phyloP scores from a whole-genome alignment of 192 early-diverging fungal genomes.

The Backusella circina region DNA sequence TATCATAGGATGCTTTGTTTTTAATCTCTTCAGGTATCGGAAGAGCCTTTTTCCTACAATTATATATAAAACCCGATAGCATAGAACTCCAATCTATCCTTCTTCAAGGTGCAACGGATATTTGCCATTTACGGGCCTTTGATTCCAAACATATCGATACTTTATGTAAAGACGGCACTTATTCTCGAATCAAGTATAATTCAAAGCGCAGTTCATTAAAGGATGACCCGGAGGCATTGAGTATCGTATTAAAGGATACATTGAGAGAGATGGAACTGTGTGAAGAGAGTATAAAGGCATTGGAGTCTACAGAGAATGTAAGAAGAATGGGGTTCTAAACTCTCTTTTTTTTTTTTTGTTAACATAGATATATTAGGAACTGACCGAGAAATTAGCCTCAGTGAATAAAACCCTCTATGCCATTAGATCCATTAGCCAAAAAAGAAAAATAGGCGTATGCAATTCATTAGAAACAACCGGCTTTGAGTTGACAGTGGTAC shows the following conservation, averaged over 20 bases:
- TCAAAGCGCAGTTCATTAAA: neutral
- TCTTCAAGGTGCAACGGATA: neutral
- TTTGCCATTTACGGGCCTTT: neutral
- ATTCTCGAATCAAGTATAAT: neutral
- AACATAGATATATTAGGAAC: neutral
- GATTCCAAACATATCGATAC: neutral
- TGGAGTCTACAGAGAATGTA: neutral
- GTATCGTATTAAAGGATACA: neutral
- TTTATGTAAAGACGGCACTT: neutral
- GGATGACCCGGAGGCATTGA: neutral
- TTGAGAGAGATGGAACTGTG: neutral
- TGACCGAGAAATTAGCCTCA: neutral
- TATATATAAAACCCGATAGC: neutral
- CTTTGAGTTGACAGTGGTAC: neutral
- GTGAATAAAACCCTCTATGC: slow-evolving; percentile 7
- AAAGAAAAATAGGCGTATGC: neutral
- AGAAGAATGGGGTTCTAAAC: too few relatives aligned
- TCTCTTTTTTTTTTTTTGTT: neutral
- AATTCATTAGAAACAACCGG: neutral
- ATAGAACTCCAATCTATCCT: neutral
- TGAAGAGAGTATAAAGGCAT: neutral
- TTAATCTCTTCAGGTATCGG: slow-evolving; percentile 5
- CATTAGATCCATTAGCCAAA: neutral
- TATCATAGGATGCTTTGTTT: neutral
- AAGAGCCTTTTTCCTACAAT: neutral